These are phyloP conservation scores for Paraphaeosphaeria minitans DNA, from an alignment of 2,329 filamentous ascomycete species.

Conservation along the genomic window DNA sequence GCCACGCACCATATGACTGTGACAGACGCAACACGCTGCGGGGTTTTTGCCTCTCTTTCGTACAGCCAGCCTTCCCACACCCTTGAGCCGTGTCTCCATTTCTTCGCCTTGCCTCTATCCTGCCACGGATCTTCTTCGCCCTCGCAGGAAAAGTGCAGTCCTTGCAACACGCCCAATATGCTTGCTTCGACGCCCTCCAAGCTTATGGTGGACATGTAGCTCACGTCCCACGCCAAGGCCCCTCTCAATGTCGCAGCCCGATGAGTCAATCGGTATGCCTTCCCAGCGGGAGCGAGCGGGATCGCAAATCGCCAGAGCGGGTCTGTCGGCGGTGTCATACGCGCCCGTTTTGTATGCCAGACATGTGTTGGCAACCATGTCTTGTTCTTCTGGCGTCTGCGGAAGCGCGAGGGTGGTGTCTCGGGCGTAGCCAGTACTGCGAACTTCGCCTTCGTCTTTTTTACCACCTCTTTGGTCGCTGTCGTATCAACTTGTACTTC, in stretches of 20 bases:
- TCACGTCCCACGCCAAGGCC: constrained; percentile 88
- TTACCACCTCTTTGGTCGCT: constrained; percentile 18
- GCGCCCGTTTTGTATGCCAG: constrained; percentile 90
- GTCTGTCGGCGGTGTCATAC: constrained; percentile 78
- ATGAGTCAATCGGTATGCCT: constrained; percentile 87
- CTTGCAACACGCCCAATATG: constrained; percentile 69
- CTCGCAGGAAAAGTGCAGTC: constrained; percentile 62
- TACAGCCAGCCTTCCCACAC: constrained; percentile 63
- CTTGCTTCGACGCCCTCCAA: constrained; percentile 70
- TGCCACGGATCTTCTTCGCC: constrained; percentile 61
- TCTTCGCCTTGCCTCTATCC: constrained; percentile 59
- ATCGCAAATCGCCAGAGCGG: constrained; percentile 91
- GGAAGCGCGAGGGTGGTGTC: constrained; percentile 71
- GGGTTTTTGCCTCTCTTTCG: constrained; percentile 58
- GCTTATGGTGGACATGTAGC: constrained; percentile 87
- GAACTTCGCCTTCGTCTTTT: constrained; percentile 69
- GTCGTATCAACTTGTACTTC: constrained; percentile 26
- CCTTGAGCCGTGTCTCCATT: constrained; percentile 71
- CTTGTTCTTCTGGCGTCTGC: constrained; percentile 84
- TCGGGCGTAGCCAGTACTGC: constrained; percentile 71
- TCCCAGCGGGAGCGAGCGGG: constrained; percentile 83
- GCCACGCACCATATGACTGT: constrained; percentile 73
- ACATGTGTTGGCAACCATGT: constrained; percentile 94
- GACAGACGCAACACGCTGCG: constrained; percentile 69
- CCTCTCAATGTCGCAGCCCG: constrained; percentile 76